Evolutionary conservation across 768 basidiomycete species (phyloP).

Genomic region (Pleurotus pulmonarius): DNA sequence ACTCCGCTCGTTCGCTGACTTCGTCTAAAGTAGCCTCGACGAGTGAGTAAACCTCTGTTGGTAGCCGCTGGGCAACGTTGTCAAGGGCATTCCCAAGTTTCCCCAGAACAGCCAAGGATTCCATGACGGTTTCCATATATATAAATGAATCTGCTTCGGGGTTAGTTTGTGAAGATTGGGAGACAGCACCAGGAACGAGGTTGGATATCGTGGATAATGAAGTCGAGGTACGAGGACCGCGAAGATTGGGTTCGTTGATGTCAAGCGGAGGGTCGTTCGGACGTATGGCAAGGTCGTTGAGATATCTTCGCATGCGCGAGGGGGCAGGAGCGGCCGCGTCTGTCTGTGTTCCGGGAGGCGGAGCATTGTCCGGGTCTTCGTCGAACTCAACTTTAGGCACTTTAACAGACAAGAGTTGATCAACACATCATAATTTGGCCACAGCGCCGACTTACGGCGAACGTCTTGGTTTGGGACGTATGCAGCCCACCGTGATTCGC

Average conservation of each 20-base stretch:
- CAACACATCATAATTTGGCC: background rate
- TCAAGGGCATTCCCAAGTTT: conserved; percentile 85
- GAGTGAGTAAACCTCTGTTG: conserved; percentile 77
- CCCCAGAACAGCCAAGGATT: conserved; percentile 89
- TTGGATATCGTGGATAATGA: conserved; percentile 15
- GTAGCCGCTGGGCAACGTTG: conserved; percentile 75
- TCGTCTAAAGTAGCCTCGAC: conserved; percentile 88
- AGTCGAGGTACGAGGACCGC: conserved; percentile 17
- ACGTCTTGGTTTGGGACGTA: conserved; percentile 77
- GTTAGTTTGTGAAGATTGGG: conserved; percentile 33
- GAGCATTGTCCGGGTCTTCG: conserved; percentile 30
- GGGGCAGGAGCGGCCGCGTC: conserved; percentile 35
- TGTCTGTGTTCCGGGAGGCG: conserved; percentile 27
- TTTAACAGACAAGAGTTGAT: conserved; percentile 21
- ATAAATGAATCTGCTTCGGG: conserved; percentile 92
- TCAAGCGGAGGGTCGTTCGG: conserved; percentile 80
- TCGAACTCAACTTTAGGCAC: conserved; percentile 70
- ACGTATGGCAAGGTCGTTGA: conserved; percentile 61
- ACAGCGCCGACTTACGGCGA: conserved; percentile 44
- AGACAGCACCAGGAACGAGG: background rate
- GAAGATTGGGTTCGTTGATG: conserved; percentile 38
- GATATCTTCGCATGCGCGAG: conserved; percentile 56
- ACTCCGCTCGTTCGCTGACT: conserved; percentile 87
- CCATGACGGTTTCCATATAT: conserved; percentile 89
- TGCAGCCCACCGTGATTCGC: conserved; percentile 86